Evolutionary conservation across 106 monocot genomes (phyloP), one percentile per base, ranked within the genome.

Genomic region (Narthecium ossifragum): DNA sequence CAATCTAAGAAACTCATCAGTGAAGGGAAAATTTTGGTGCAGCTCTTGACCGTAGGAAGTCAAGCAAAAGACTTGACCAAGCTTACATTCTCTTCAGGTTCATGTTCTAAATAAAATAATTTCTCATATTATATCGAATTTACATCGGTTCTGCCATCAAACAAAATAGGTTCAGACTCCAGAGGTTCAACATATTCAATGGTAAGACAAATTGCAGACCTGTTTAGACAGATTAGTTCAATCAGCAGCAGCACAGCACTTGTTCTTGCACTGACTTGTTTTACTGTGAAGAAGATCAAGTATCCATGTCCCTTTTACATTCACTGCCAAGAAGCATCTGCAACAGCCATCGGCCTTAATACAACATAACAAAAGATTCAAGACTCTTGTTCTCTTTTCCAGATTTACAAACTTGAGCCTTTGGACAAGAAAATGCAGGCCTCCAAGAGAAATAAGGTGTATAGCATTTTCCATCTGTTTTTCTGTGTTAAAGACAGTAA

Each of bases 141-240:
- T n/a, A n/a, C n/a, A n/a, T n/a, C n/a, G n/a, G n/a, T n/a, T n/a
- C n/a, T n/a, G n/a, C n/a, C n/a, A n/a, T n/a, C n/a, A n/a, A n/a
- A n/a, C n/a, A n/a, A n/a, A n/a, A n/a, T n/a, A n/a, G n/a, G n/a
- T n/a, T n/a, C n/a, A n/a, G n/a, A n/a, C n/a, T n/a, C n/a, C n/a
- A n/a, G n/a, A n/a, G n/a, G n/a, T n/a, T n/a, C n/a, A n/a, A n/a
- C n/a, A n/a, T n/a, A n/a, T n/a, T n/a, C n/a, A n/a, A n/a, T n/a
- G n/a, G n/a, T n/a, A n/a, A n/a, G n/a, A n/a, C n/a, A n/a, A n/a
- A n/a, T n/a, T n/a, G n/a, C 65, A 49, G 28, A 76, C 76, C 81
- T 81, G 37, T 69, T 56, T 15, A 77, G 47, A 57, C 73, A 77
- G 26, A 82, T 65, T 6, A 82, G 64, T 69, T 82, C 82, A 30